A percentile compares a stretch with the other conserved stretches of the same genome.
These are phyloP conservation scores for Mrakia blollopis DNA, from an alignment of 768 basidiomycete species.

Conservation along the genomic window DNA sequence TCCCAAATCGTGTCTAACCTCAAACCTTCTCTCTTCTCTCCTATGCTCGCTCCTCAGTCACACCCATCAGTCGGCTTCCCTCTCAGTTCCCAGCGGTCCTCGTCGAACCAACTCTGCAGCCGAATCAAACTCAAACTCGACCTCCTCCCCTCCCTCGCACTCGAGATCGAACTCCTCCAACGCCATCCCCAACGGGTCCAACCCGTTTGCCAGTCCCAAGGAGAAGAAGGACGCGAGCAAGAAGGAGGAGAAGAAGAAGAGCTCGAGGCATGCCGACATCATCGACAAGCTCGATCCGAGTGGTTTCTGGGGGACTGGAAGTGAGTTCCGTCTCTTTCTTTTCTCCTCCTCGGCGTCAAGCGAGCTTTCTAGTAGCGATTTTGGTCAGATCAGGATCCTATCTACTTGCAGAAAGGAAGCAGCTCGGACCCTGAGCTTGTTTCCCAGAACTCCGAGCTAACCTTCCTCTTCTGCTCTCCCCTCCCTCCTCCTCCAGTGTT, in stretches of 20 bases:
- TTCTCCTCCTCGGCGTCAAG: neutral
- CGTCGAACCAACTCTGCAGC: neutral
- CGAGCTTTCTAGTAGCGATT: too few species aligned
- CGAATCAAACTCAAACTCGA: neutral
- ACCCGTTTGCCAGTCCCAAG: conserved; percentile 23
- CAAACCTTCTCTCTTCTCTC: neutral
- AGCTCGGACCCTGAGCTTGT: too few species aligned
- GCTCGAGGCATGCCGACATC: conserved; percentile 21
- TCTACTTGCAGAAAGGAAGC: neutral
- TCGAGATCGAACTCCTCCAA: conserved; percentile 3
- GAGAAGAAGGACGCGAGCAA: conserved; percentile 1
- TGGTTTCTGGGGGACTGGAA: conserved; percentile 31
- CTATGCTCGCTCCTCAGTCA: neutral
- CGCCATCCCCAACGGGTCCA: neutral
- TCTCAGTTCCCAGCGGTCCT: neutral
- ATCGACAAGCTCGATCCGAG: conserved; percentile 32
- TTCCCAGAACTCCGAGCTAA: neutral
- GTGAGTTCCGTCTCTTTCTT: conserved; percentile 11
- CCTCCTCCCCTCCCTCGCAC: neutral
- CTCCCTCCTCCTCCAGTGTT: conserved; percentile 55
- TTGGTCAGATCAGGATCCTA: neutral
- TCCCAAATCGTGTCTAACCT: neutral
- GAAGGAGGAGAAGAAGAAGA: conserved; percentile 22
- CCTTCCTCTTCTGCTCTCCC: neutral
- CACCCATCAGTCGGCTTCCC: conserved; percentile 3